Evolutionary conservation across 768 basidiomycete genomes (phyloP), one percentile per base, ranked within the genome.

Genomic region (Sistotremastrum suecicum): DNA sequence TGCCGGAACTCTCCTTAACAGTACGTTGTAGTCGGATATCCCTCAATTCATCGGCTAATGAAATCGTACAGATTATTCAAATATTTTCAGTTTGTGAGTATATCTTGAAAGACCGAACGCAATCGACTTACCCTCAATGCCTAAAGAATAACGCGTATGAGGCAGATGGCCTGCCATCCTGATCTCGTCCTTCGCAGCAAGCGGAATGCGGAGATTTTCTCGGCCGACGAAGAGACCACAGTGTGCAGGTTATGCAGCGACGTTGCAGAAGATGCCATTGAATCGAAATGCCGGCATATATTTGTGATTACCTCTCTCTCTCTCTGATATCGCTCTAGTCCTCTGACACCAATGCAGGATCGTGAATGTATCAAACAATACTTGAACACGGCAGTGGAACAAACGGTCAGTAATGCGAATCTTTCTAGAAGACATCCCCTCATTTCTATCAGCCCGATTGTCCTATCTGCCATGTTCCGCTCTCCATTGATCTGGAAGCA

Each of bases 211-310:
- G 67, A 67, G 7, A 66, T 69, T 40, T 86, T 87, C 55, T 48
- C 63, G n/a, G 59, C 68, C 5, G 59, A 60, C 31, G 74, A 78
- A 12, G 88, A 94, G 59, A 81, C 80, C 2, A 83, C 86, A 0
- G 75, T 97, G 5, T 99, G 95, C 58, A 74, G 95, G 45, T 65
- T 99, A n/a, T 99, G 95, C 63, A 88, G 90, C 54, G 95, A 99
- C 54, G 71, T 95, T 37, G 94, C 89, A 0, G 95, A 99, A 63
- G 95, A 99, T 56, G 90, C 95, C 3, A 97, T 99, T 51, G 79
- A 88, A 57, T 81, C 90, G 29, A 85, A 80, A 54, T 99, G 95
- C 58, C 77, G 75, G 37, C 95, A 99, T 58, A 81, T 95, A 50
- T 99, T 95, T 56, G 52, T 62, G 52, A 51, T 54, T 54, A 4